Evolutionary conservation across 176 grass and related monocot genomes (phyloP), one percentile per base, ranked within the genome.

Genomic region (Bothriochloa decipiens): DNA sequence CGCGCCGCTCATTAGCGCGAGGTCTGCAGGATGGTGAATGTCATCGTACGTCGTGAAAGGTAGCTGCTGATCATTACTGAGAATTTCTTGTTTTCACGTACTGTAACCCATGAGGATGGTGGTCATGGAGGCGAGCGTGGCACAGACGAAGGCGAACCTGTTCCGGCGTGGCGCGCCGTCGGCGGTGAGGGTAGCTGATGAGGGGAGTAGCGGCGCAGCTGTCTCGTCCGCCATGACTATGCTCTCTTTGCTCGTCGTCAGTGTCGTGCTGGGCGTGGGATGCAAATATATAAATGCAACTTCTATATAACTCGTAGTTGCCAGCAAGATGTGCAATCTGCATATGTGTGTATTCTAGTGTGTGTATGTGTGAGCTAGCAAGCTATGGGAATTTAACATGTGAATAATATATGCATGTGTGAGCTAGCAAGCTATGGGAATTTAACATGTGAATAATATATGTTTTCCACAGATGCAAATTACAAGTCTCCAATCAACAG

Each of bases 1-100:
- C 52, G 90, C 90, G 26, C 82, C 86, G 80, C 90, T 89, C 86
- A 92, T 92, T 72, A 92, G 33, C 61, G 82, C 83, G 0, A 89
- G 63, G 25, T 92, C 90, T 92, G 70, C 73, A 3, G 7, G 11
- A 11, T 61, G n/a, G 10, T 60, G 8, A 25, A 4, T 22, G 57
- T 23, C 22, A 60, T 8, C 3, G 22, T n/a, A n/a, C n/a, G n/a
- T 23, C 7, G 10, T 9, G 22, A 22, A 1, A 23, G 7, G 22
- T 11, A 1, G 18, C 1, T 40, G 39, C 5, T 25, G 58, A 26
- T 26, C 10, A 61, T 3, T 11, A 25, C 58, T 61, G n/a, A 11
- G 58, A 61, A 12, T 11, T 6, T n/a, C 4, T 11, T 5, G 5
- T n/a, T 10, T 11, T 5, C 11, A 66, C 68, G 11, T 64, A 86